Evolutionary conservation across 768 basidiomycete genomes (phyloP), one percentile per base, ranked within the genome.

Genomic region (Mycena galopus): DNA sequence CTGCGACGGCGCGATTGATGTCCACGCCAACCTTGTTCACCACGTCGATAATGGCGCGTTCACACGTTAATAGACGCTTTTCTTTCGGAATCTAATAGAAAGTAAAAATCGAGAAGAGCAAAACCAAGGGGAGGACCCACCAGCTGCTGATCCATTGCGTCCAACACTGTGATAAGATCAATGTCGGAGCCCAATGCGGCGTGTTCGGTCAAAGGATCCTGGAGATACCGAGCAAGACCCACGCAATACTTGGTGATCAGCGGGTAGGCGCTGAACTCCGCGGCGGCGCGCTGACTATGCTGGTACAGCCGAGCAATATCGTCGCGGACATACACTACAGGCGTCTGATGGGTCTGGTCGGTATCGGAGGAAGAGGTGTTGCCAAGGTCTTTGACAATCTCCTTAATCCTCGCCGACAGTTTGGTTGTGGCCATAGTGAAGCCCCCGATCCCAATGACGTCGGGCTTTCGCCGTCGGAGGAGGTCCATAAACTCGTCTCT

Each of bases 1-100:
- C 96, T 2, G 91, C 91, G 21, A 96, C 92, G 37, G 96, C 95
- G 33, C 93, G 93, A 80, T 99, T 99, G 84, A 99, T 94, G 80
- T 99, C 97, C 55, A 99, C 96, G 33, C 98, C 98, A 72, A 97
- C 92, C 78, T 91, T 91, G 82, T 97, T 98, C 67, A 94, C 93
- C 30, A 95, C 86, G 80, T 98, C 97, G 67, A 98, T 95, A 42
- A 99, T 84, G 30, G 90, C 92, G 47, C 95, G 91, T 80, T 99
- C 98, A 47, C 98, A 89, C 0, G 92, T 90, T 7, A 86, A 81
- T 58, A 96, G 81, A 17, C 98, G 84, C 79, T 97, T 98, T 77
- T 98, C 97, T 73, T 84, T 86, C 0, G 97, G 92, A 50, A 99
- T 88, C 96, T 98, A 69, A n/a, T 25, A 19, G 44, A 25, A 62